These are phyloP conservation scores for Coemansia sp. DNA, from an alignment of 371 early-diverging fungal genomes.

Conservation along the genomic window DNA sequence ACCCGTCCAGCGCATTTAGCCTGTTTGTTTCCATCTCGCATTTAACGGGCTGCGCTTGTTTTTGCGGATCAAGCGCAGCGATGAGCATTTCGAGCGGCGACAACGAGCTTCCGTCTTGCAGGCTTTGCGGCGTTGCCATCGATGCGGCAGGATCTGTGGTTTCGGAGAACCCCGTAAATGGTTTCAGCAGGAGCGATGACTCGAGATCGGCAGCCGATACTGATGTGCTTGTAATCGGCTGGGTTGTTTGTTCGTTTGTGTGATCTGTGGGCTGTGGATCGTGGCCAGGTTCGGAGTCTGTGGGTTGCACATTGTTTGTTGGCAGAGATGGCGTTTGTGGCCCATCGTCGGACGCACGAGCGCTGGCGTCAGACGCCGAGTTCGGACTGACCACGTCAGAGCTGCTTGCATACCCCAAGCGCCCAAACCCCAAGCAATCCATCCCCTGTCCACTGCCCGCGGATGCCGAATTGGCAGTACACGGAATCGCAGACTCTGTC, in stretches of 20 bases:
- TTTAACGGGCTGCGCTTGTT: constrained; percentile 1
- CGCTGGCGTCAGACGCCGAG: not conserved
- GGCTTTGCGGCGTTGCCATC: constrained; percentile 34
- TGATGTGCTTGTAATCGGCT: not conserved
- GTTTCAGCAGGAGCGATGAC: constrained; percentile 41
- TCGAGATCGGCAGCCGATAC: constrained; percentile 1
- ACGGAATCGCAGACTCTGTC: not conserved
- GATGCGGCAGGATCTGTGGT: constrained; percentile 4
- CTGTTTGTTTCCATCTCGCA: too few species aligned
- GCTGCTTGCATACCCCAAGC: not conserved
- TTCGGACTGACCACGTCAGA: not conserved
- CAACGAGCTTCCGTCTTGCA: constrained; percentile 23
- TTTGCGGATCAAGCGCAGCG: constrained; percentile 40
- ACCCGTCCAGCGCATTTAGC: not conserved
- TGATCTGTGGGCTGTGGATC: not conserved
- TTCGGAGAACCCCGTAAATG: constrained; percentile 12
- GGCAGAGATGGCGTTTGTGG: not conserved
- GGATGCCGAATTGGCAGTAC: not conserved
- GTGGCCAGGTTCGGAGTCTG: not conserved
- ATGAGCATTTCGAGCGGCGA: constrained; percentile 48
- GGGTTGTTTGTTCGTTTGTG: not conserved
- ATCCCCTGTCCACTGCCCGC: not conserved
- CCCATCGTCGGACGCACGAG: not conserved
- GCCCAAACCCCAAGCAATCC: not conserved
- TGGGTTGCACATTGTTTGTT: not conserved